Evolutionary conservation across 1,139 yeast genomes (phyloP), one percentile per base, ranked within the genome.

Genomic region (Yamadazyma songkhlaensis): DNA sequence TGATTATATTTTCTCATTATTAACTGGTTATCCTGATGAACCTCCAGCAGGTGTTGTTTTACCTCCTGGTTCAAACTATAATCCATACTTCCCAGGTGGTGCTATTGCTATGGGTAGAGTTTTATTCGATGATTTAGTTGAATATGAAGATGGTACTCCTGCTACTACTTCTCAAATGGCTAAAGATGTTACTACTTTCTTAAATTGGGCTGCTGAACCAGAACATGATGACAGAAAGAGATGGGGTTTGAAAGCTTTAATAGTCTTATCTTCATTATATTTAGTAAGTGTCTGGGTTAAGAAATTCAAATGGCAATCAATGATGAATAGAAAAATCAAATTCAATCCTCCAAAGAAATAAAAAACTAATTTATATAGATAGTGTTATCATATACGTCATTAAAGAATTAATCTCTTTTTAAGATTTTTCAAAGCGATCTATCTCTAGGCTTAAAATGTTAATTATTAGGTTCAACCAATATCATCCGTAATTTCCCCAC

Each of bases 11-110:
- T 92, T 92, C 67, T 70, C 97, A 29, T 74, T 94, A 62, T 83
- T 92, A 69, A 92, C 98, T 47, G 98, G 99, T 61, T 92, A 92
- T 76, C 97, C 97, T 56, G 98, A 92, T 39, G 97, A 92, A 46
- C 85, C 96, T 42, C 99, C 99, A 50, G 97, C 97, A 30, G 99
- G 99, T 74, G 96, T 88, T 47, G 77, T 67, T 37, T 77, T 92
- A 59, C 94, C 97, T 44, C 85, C 87, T 46, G 98, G 97, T 48
- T 68, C 95, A 48, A 92, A 90, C 81, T 94, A 92, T 74, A 94
- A 94, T 79, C 98, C 98, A 61, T 92, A 92, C 78, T 92, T 92
- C 96, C 97, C 99, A 60, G 97, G 97, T 72, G 97, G 98, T 52
- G 77, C 97, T 35, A 90, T 92, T 75, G 97, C 97, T 59, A 92